Evolutionary conservation across 2,329 filamentous ascomycete genomes (phyloP).

Genomic region (Fusarium pseudocircinatum): DNA sequence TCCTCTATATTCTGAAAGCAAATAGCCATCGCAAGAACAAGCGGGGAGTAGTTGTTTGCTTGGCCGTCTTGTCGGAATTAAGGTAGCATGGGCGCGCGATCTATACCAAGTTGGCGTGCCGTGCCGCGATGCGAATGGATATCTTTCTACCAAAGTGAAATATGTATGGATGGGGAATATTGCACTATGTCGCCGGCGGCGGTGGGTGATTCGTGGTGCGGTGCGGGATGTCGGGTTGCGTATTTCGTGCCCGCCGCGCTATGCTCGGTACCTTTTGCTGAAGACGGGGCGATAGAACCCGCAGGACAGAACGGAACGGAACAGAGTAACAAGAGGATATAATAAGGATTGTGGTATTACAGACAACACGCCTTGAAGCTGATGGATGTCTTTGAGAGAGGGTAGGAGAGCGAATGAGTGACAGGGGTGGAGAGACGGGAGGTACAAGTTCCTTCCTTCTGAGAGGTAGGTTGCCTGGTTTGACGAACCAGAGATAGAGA

Average conservation of each 20-base stretch:
- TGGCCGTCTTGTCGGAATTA: constrained; percentile 27
- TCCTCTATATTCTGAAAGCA: constrained; percentile 10
- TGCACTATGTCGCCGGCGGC: constrained; percentile 16
- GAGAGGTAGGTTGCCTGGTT: not conserved
- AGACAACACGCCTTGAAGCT: constrained; percentile 11
- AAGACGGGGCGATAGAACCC: constrained; percentile 2
- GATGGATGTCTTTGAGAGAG: constrained; percentile 12
- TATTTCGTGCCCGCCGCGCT: constrained; percentile 32
- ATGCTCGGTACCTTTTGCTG: constrained; percentile 24
- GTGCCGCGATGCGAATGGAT: constrained; percentile 14
- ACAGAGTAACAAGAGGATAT: constrained; percentile 4
- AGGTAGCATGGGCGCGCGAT: constrained; percentile 19
- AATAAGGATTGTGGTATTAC: constrained; percentile 12
- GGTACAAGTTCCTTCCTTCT: constrained; percentile 6
- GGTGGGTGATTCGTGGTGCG: constrained; percentile 18
- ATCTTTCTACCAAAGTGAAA: constrained; percentile 15
- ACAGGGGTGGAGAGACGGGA: constrained; percentile 1
- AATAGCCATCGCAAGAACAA: constrained; percentile 8
- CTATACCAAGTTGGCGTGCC: constrained; percentile 19
- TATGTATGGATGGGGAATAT: constrained; percentile 12
- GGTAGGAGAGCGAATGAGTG: constrained; percentile 20
- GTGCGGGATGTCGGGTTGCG: constrained; percentile 9
- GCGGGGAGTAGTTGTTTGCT: constrained; percentile 24
- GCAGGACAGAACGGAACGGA: constrained; percentile 1
- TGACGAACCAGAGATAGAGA: constrained; percentile 5